Evolutionary conservation across 2,329 filamentous ascomycete genomes (phyloP), one percentile per base, ranked within the genome.

Genomic region (Aaosphaeria pasadenensis): DNA sequence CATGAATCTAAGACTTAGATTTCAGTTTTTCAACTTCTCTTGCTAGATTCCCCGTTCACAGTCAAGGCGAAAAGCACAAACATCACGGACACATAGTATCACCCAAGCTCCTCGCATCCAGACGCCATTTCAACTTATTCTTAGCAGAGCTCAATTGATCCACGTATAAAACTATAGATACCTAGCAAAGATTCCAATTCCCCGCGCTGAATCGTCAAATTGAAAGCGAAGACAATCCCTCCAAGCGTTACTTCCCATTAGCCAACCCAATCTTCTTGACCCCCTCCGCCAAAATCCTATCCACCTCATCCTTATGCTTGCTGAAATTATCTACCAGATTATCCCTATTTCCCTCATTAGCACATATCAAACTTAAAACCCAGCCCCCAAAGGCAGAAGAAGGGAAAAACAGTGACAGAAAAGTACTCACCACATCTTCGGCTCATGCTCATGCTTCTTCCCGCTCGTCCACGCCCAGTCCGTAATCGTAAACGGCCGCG

Each of bases 281-380:
- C 5, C 55, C 65, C 33, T 36, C 33, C 46, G 62, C 63, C 50
- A 78, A 48, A 45, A 77, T 70, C 54, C 68, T 71, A 45, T 78
- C 71, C 7, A 79, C 66, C 54, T 78, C 76, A 29, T 77, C 69
- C 17, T 69, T 64, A 52, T 79, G 72, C 42, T 58, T 66, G 0
- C 71, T 74, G 50, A 81, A 80, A 54, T 79, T 77, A 55, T 79
- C 77, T 1, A 81, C 75, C 6, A 81, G 62, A 45, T 72, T 67
- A 59, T 81, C 78, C 60, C 57, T 60, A 24, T 9, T 24, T 9
- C 33, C 1, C 17, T 42, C 5, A 30, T 40, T 40, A 40, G 39
- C 39, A 24, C 17, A 40, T 11, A 2, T 40, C 39, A 28, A 7
- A 40, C 39, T 9, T 5, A 29, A 4, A n/a, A n/a, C n/a, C 17